Evolutionary conservation across 371 early-diverging fungal genomes (phyloP).

Genomic region (Chytridiales sp.): DNA sequence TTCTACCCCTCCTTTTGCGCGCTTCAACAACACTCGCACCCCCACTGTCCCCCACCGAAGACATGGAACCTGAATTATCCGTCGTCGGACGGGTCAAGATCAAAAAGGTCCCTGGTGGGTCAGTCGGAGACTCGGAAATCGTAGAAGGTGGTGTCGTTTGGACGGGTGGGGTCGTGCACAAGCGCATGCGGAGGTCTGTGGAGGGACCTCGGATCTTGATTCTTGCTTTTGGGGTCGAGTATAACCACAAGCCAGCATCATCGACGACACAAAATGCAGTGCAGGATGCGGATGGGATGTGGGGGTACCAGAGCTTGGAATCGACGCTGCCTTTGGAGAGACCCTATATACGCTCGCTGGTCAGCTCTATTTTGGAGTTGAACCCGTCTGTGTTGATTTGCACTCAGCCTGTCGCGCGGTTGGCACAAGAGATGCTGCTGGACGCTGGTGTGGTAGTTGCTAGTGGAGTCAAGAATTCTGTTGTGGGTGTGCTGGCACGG

Average conservation of each 20-base stretch:
- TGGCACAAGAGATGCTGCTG: conserved; percentile 80
- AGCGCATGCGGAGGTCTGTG: conserved; percentile 72
- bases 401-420: conserved; percentile 71
- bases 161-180: conserved; percentile 85
- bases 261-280: conserved; percentile 27
- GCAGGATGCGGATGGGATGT: too few species aligned
- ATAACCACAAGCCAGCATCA: conserved; percentile 48
- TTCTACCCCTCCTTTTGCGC: too few species aligned
- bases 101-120: conserved; percentile 87
- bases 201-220: conserved; percentile 76
- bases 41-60: too few species aligned
- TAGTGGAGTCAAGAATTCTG: conserved; percentile 77
- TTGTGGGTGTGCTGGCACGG: conserved; percentile 76
- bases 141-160: conserved; percentile 71
- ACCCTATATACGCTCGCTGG: conserved; percentile 64
- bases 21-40: too few species aligned
- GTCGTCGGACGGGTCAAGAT: conserved; percentile 90
- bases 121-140: conserved; percentile 71
- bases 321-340: neutral
- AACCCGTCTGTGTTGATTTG: conserved; percentile 72
- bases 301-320: too few species aligned
- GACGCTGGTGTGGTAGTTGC: conserved; percentile 74
- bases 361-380: conserved; percentile 84
- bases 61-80: conserved; percentile 83
- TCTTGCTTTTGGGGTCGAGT: conserved; percentile 83